Evolutionary conservation across 495 filamentous ascomycete genomes (phyloP).

Genomic region (Penicillium silybi): DNA sequence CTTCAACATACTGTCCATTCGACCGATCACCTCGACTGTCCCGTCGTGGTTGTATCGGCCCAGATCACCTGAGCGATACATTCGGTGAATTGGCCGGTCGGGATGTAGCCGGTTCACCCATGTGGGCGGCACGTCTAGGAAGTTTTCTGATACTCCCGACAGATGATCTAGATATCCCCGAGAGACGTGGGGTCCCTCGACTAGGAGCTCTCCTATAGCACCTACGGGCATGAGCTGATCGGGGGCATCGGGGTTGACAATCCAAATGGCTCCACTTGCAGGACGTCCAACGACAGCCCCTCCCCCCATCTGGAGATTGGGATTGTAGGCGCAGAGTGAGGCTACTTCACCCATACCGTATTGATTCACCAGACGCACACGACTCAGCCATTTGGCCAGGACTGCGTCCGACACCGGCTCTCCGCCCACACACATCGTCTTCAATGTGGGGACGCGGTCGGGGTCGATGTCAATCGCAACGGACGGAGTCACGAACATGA

Average conservation of each 20-base stretch:
- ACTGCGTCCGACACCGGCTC: conserved; percentile 43
- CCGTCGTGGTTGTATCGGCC: conserved; percentile 68
- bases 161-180: conserved; percentile 47
- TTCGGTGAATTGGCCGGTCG: conserved; percentile 5
- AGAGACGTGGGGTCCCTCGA: conserved; percentile 55
- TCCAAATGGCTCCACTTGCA: conserved; percentile 40
- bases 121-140: conserved; percentile 13
- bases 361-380: conserved; percentile 45
- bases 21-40: conserved; percentile 68
- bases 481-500: conserved; percentile 40
- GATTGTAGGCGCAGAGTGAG: conserved; percentile 21
- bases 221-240: conserved; percentile 50
- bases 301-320: conserved; percentile 6
- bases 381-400: conserved; percentile 42
- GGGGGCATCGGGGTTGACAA: conserved; percentile 46
- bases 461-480: conserved; percentile 37
- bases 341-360: conserved; percentile 55
- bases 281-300: conserved; percentile 16
- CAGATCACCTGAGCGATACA: conserved; percentile 76
- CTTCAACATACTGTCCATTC: conserved; percentile 78
- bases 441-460: conserved; percentile 29
- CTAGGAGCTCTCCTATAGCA: conserved; percentile 51
- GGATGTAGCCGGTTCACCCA: conserved; percentile 1
- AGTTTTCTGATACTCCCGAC: conserved; percentile 9
- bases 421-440: conserved; percentile 38